Percentiles rank a stretch among this genome's conserved stretches.
Conservation (phyloP, 306 rosid genomes). For the Dryas drummondii region DNA sequence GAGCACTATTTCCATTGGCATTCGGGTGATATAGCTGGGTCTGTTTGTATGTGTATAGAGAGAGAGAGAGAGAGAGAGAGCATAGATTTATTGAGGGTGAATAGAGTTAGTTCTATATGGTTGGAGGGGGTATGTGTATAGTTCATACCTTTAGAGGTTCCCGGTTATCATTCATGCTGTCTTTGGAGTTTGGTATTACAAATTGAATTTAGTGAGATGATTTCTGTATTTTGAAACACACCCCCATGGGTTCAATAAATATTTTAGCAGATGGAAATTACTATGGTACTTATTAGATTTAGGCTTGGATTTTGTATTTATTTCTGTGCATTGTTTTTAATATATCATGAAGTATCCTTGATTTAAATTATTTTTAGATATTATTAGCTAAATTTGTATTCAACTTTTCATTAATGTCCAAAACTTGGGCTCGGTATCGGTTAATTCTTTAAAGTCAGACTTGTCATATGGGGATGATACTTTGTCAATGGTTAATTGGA, state of each 20-base stretch:
- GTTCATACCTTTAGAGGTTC: conserved; percentile 47
- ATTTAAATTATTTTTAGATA: background rate
- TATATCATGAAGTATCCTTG: background rate
- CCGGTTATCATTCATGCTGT: conserved; percentile 47
- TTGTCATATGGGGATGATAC: conserved; percentile 28
- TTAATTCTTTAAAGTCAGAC: conserved; percentile 19
- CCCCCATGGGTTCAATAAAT: conserved; percentile 58
- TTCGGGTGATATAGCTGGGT: conserved; percentile 39
- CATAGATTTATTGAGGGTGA: conserved; percentile 45
- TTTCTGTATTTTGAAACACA: conserved; percentile 51
- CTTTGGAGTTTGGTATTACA: conserved; percentile 29
- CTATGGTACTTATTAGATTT: background rate
- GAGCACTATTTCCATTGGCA: conserved; percentile 24
- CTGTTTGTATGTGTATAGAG: conserved; percentile 43
- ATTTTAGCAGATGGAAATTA: conserved; percentile 35
- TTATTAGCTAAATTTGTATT: background rate
- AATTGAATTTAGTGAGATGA: conserved; percentile 49
- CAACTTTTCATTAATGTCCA: background rate
- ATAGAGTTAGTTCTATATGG: conserved; percentile 44
- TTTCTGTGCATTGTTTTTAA: conserved; percentile 1
- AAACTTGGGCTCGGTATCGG: background rate
- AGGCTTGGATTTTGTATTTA: conserved; percentile 29
- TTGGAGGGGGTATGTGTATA: conserved; percentile 61
- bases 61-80: conserved; percentile 19
- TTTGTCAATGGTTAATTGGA: conserved; percentile 45